Evolutionary conservation across 176 grass and related monocot genomes (phyloP).

Genomic region (Typha latifolia): DNA sequence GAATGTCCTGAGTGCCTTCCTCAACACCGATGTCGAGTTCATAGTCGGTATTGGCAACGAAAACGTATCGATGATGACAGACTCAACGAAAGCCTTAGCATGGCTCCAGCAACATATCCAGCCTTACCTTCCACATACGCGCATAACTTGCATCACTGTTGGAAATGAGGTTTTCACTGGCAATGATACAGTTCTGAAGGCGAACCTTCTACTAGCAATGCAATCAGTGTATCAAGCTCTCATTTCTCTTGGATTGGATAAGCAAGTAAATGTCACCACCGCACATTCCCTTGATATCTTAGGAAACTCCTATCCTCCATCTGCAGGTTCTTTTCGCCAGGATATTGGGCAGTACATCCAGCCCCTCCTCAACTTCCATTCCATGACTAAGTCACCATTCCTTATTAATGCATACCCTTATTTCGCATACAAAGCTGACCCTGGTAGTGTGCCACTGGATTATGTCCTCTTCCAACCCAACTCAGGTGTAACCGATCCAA

Average conservation of each 20-base stretch:
- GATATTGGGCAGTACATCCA: slow-evolving; percentile 54
- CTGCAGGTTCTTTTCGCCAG: slow-evolving; percentile 49
- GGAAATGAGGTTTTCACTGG: slow-evolving; percentile 95
- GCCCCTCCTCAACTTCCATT: slow-evolving; percentile 57
- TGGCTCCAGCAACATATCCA: slow-evolving; percentile 68
- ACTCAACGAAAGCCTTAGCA: slow-evolving; percentile 38
- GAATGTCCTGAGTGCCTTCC: slow-evolving; percentile 61
- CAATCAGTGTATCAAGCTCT: slow-evolving; percentile 52
- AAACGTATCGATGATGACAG: slow-evolving; percentile 51
- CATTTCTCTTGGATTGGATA: slow-evolving; percentile 37
- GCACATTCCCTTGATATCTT: slow-evolving; percentile 80
- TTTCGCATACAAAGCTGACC: slow-evolving; percentile 83
- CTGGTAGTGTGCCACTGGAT: slow-evolving; percentile 39
- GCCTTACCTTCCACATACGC: slow-evolving; percentile 46
- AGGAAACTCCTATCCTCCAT: slow-evolving; percentile 69
- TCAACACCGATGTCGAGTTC: slow-evolving; percentile 64
- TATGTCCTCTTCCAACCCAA: slow-evolving; percentile 86
- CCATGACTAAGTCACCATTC: slow-evolving; percentile 58
- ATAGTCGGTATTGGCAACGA: slow-evolving; percentile 74
- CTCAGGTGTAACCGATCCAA: slow-evolving; percentile 41
- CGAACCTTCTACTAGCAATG: slow-evolving; percentile 58
- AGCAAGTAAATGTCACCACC: slow-evolving; percentile 61
- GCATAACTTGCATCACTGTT: slow-evolving; percentile 81
- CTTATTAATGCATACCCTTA: slow-evolving; percentile 87
- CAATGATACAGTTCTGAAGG: slow-evolving; percentile 59